Base-by-base conservation (phyloP, 768 basidiomycete species). In the Rhodotorula toruloides region DNA sequence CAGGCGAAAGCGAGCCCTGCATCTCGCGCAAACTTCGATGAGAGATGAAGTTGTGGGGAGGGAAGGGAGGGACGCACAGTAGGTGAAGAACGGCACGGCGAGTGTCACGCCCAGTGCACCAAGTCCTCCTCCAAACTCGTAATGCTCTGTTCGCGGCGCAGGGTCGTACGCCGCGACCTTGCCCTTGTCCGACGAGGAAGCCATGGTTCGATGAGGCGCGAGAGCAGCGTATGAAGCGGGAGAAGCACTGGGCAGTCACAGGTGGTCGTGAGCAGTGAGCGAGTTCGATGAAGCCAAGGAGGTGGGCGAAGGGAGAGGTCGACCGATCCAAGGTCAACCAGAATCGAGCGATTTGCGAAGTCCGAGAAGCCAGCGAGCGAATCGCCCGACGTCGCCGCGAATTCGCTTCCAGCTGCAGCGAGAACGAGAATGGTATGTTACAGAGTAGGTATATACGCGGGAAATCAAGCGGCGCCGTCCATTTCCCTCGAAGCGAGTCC, bases 101-200 rank as follows among this genome's bases (percentile, higher is more conserved):
- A 90, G 56, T 4, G 85, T 84, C 71, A 93, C 72, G 34, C 61
- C 53, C n/a, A 75, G 40, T 0, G 91, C 88, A 7, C 90, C 90
- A 8, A 82, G 83, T 6, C 90, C 89, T 0, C 90, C 90, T 50
- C 89, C 76, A 75, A 93, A 93, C 75, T 93, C 91, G 77, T 87
- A 91, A 48, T 80, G 76, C 0, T 80, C 84, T 40, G 90, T 87
- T 57, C 81, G 82, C 1, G 89, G 89, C 25, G 66, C 61, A 9
- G 72, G 47, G 9, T 57, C 55, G 64, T 68, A 68, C 31, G 53
- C 32, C 34, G 21, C 19, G 1, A n/a, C n/a, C n/a, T n/a, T n/a
- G n/a, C n/a, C n/a, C n/a, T n/a, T n/a, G n/a, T 36, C 37, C 1
- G 53, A 17, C 37, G 36, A 1, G 22, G 36, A 21, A 14, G 47